Conservation (phyloP, 108 stramenopile genomes). For the Nitzschia inconspicua region DNA sequence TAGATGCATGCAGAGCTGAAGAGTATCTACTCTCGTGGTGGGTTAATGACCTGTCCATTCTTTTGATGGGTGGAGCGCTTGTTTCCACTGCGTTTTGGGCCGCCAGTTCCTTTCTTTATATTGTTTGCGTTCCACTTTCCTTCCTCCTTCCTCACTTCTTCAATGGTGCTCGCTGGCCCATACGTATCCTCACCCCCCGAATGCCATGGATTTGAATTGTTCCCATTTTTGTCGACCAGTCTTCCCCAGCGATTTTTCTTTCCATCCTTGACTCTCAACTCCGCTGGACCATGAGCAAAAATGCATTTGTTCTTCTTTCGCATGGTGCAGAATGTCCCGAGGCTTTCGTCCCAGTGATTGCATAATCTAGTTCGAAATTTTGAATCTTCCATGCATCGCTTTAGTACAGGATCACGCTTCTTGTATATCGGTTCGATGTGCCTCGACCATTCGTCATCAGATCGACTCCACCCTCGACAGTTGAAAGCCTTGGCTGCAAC, state of each 20-base stretch:
- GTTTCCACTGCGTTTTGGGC: no score
- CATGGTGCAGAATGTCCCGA: conserved; percentile 88
- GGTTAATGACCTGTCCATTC: no score
- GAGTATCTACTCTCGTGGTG: no score
- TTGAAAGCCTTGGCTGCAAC: conserved; percentile 67
- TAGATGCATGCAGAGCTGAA: no score
- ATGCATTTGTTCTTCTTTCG: conserved; percentile 88
- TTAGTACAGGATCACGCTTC: conserved; percentile 71
- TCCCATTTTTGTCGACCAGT: conserved; percentile 75
- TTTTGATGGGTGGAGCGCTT: no score
- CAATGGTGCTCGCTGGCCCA: conserved; percentile 73
- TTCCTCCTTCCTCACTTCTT: conserved; percentile 68
- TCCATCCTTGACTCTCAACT: conserved; percentile 91
- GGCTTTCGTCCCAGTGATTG: conserved; percentile 85
- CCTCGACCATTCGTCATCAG: conserved; percentile 78
- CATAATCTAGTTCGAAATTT: conserved; percentile 94
- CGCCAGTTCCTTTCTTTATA: background rate
- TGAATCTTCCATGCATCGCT: conserved; percentile 76
- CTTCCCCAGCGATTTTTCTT: conserved; percentile 90
- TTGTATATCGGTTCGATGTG: conserved; percentile 53
- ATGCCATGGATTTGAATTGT: conserved; percentile 73
- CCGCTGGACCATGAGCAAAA: conserved; percentile 93
- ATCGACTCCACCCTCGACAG: conserved; percentile 80
- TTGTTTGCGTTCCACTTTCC: conserved; percentile 71
- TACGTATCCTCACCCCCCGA: conserved; percentile 93